These are phyloP conservation scores for Mycena capillaripes DNA, from an alignment of 768 basidiomycete genomes.

Conservation along the genomic window DNA sequence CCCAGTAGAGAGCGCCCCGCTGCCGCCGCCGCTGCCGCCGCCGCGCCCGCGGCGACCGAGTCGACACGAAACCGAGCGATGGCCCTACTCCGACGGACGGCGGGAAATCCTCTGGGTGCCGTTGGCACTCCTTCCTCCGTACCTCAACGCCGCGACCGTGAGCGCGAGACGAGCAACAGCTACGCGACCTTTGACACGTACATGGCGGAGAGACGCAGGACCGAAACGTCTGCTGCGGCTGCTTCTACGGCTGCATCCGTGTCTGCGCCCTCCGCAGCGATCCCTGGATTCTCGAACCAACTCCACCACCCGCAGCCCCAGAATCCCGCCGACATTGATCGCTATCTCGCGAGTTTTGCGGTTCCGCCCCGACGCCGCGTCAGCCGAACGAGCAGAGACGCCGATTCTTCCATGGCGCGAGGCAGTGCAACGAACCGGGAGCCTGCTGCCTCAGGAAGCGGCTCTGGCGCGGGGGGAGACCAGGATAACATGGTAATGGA, in stretches of 20 bases:
- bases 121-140: conserved; percentile 26
- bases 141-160: conserved; percentile 20
- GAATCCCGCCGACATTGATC: conserved; percentile 33
- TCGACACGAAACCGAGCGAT: conserved; percentile 26
- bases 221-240: conserved; percentile 28
- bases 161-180: conserved; percentile 25
- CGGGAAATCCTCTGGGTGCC: conserved; percentile 27
- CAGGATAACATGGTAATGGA: conserved; percentile 30
- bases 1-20: conserved; percentile 19
- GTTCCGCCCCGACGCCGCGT: conserved; percentile 29
- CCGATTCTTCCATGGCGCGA: conserved; percentile 6
- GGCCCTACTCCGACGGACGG: conserved; percentile 26
- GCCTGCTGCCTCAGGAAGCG: background rate
- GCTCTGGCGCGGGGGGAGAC: conserved; percentile 8
- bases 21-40: background rate
- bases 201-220: conserved; percentile 29
- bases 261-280: no score
- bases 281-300: no score
- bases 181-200: conserved; percentile 35
- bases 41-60: conserved; percentile 11
- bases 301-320: conserved; percentile 34
- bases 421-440: conserved; percentile 7
- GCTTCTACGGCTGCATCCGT: conserved; percentile 3
- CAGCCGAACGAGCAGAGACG: conserved; percentile 23
- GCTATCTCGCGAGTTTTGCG: conserved; percentile 31